Base-by-base conservation (phyloP, 306 rosid species). In the Gillenia trifoliata region DNA sequence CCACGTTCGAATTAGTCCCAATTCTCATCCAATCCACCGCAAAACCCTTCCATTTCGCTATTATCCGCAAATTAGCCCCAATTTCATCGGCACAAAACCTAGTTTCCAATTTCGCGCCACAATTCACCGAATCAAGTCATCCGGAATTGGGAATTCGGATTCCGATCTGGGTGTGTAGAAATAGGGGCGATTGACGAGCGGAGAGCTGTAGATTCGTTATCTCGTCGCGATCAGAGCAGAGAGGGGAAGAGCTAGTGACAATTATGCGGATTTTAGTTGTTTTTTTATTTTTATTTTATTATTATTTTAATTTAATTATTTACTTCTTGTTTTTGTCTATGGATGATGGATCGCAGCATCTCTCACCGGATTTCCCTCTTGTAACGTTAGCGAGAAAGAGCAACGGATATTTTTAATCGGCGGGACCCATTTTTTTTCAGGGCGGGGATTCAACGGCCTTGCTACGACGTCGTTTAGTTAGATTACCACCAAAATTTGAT, bases 171-270 rank as follows among this genome's bases (percentile, higher is more conserved):
- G 41, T 25, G n/a, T 16, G 19, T 50, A 57, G 38, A 69, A 26
- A 16, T 62, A 34, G 52, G 34, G 65, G 36, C 5, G 28, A 11
- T 72, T 4, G 74, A 55, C 29, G 61, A 57, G 72, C 74, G 65
- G 73, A 77, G 84, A 75, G 79, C 52, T 45, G 52, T 45, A 76
- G 90, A 83, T 83, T 79, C 90, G 83, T 74, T 56, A 59, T 73
- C 81, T 85, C 69, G 85, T 82, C 88, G 82, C 77, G 74, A 80
- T 75, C 68, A 50, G 66, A 72, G 50, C 74, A 83, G 72, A 52
- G 47, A 40, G 57, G 71, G 34, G 59, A 40, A 55, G 20, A 73
- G 47, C n/a, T 64, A 57, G 74, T 84, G 82, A 78, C 43, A 12
- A 73, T 72, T 60, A 50, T 38, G n/a, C 41, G n/a, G 71, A 66